phyloP scores from a whole-genome alignment of 257 asterid genomes.

The Ehretia macrophylla region DNA sequence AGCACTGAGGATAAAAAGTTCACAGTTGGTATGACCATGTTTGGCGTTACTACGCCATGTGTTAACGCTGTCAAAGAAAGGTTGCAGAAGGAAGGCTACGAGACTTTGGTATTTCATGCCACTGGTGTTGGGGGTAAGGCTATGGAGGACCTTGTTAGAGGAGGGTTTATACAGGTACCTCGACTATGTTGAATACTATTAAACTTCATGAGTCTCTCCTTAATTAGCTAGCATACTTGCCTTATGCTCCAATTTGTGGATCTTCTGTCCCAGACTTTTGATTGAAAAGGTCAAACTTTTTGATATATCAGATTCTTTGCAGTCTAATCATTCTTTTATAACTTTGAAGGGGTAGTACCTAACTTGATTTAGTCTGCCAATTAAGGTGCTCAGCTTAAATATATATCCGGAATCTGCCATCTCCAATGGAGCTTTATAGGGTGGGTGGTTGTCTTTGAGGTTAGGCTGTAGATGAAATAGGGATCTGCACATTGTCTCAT shows the following conservation, averaged over 20 bases:
- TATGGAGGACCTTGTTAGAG: constrained; percentile 93
- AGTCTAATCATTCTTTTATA: too few species aligned
- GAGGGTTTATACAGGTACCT: constrained; percentile 80
- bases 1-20: constrained; percentile 30
- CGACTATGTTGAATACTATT: background rate
- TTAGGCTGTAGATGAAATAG: too few species aligned
- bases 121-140: constrained; percentile 99
- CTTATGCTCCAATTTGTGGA: constrained; percentile 7
- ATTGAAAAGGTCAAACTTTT: background rate
- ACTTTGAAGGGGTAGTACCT: too few species aligned
- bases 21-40: constrained; percentile 93
- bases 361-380: too few species aligned
- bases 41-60: constrained; percentile 94
- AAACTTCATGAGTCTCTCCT: constrained; percentile 6
- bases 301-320: too few species aligned
- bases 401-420: too few species aligned
- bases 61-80: constrained; percentile 80
- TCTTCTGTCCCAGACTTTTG: background rate
- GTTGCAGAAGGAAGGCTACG: constrained; percentile 73
- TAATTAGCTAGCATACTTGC: constrained; percentile 3
- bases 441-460: too few species aligned
- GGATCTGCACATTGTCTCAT: too few species aligned
- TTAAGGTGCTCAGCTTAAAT: too few species aligned
- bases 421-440: too few species aligned
- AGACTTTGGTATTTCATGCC: constrained; percentile 85